phyloP scores from a whole-genome alignment of 208 protist genomes.

The Trichomonas tenax region DNA sequence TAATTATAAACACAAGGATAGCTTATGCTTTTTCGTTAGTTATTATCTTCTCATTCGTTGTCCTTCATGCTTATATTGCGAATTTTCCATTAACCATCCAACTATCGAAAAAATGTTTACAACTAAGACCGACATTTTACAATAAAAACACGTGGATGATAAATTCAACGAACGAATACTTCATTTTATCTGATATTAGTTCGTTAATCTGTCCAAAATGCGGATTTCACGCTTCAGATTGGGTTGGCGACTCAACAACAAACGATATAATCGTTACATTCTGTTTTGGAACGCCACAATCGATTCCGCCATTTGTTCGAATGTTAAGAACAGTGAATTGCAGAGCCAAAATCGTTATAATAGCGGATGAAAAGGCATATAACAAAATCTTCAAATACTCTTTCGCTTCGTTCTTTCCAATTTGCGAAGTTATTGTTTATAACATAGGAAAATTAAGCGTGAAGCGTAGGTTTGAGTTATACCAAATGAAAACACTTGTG shows the following conservation, averaged over 20 bases:
- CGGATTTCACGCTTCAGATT: background rate
- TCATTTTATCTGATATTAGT: background rate
- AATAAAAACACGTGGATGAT: background rate
- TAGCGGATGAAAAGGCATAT: background rate
- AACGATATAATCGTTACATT: background rate
- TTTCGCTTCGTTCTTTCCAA: background rate
- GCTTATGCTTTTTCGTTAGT: too few species aligned
- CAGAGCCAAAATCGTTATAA: background rate
- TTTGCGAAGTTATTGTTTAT: background rate
- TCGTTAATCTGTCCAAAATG: background rate
- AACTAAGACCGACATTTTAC: background rate
- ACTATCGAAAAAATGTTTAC: background rate
- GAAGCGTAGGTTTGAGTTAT: background rate
- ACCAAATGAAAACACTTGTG: background rate
- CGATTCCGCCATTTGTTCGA: background rate
- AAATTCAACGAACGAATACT: background rate
- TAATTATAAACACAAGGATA: too few species aligned
- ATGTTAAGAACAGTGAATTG: background rate
- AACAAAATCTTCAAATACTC: background rate
- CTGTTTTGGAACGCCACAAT: background rate
- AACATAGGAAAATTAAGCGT: background rate
- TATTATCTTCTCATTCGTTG: too few species aligned
- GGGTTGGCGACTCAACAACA: background rate
- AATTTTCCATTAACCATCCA: background rate
- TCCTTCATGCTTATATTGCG: too few species aligned